Conservation (phyloP, 768 basidiomycete genomes). For the Tremella fuciformis region DNA sequence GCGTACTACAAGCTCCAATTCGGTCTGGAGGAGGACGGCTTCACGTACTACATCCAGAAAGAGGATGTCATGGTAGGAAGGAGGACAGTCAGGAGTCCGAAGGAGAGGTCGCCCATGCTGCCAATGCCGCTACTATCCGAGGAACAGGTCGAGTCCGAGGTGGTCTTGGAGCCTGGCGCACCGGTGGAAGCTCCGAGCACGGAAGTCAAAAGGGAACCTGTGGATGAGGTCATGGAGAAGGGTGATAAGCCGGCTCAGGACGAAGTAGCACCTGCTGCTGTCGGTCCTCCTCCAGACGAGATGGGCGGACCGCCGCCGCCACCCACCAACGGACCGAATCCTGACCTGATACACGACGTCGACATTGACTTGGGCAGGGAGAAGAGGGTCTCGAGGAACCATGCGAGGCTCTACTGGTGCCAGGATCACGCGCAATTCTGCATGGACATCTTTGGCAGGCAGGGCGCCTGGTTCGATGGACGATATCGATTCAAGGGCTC, state of each 20-base stretch:
- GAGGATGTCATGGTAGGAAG: constrained; percentile 91
- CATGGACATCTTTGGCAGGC: constrained; percentile 87
- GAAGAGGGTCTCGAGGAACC: constrained; percentile 95
- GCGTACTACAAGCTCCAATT: constrained; percentile 52
- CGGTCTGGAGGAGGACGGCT: constrained; percentile 55
- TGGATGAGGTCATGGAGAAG: neutral
- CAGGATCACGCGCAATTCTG: constrained; percentile 48
- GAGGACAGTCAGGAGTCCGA: constrained; percentile 8
- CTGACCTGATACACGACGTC: constrained; percentile 41
- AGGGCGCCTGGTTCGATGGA: constrained; percentile 97
- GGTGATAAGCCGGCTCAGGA: neutral
- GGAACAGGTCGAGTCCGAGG: constrained; percentile 15
- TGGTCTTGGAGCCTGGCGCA: neutral
- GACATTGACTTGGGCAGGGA: constrained; percentile 83
- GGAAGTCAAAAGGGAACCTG: neutral
- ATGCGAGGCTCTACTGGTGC: constrained; percentile 76
- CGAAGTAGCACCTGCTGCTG: too few relatives aligned
- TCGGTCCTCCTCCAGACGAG: neutral
- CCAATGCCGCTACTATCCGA: constrained; percentile 23
- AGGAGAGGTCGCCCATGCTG: constrained; percentile 21
- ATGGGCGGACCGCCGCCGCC: neutral
- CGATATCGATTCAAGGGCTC: constrained; percentile 90
- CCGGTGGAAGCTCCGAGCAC: neutral
- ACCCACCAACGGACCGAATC: neutral
- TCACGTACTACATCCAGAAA: constrained; percentile 96